phyloP scores from a whole-genome alignment of 371 early-diverging fungal species.

The Lichtheimia corymbifera region DNA sequence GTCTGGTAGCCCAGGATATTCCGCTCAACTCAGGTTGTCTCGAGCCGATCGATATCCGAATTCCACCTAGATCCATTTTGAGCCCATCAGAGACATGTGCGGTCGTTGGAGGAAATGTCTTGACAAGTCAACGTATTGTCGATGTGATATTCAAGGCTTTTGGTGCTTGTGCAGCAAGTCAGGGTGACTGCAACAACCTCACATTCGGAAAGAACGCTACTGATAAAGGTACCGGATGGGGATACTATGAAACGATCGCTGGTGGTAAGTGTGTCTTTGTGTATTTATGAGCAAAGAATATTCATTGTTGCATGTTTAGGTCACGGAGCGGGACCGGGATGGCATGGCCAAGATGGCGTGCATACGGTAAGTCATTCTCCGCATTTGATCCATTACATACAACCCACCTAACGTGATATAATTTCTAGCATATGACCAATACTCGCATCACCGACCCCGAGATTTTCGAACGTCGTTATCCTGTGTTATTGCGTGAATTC shows the following conservation, averaged over 20 bases:
- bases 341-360: conserved; percentile 84
- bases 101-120: conserved; percentile 96
- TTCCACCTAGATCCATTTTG: conserved; percentile 79
- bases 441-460: conserved; percentile 97
- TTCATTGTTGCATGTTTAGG: conserved; percentile 15
- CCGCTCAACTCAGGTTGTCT: conserved; percentile 96
- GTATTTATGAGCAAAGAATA: neutral
- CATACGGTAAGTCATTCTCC: conserved; percentile 47
- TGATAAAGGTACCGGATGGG: conserved; percentile 67
- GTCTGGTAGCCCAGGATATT: conserved; percentile 85
- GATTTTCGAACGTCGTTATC: conserved; percentile 92
- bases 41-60: conserved; percentile 76
- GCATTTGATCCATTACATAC: no score
- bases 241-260: conserved; percentile 96
- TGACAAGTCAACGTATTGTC: conserved; percentile 91
- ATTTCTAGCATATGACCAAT: conserved; percentile 91
- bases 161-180: conserved; percentile 88
- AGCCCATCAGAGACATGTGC: conserved; percentile 83
- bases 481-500: conserved; percentile 88
- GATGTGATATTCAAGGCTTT: conserved; percentile 93
- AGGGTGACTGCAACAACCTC: conserved; percentile 95
- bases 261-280: conserved; percentile 39
- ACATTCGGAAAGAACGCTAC: conserved; percentile 87
- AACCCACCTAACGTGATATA: no score
- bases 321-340: conserved; percentile 87